These are phyloP conservation scores for Cladosporium velox DNA, from an alignment of 2,329 filamentous ascomycete species.

Conservation along the genomic window DNA sequence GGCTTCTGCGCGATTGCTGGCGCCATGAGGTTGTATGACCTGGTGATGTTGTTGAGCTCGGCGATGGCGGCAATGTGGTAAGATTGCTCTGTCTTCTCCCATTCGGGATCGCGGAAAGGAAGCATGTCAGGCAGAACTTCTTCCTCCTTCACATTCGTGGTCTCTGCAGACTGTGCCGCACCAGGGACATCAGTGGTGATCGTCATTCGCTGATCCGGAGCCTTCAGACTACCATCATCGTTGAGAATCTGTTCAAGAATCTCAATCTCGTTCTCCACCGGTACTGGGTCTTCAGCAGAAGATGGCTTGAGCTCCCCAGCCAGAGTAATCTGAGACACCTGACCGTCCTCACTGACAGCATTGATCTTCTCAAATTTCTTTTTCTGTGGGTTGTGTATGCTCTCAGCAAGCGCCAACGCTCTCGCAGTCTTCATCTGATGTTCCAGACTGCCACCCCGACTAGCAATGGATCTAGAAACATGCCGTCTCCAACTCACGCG, in stretches of 20 bases:
- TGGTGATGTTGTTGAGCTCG: slow-evolving; percentile 75
- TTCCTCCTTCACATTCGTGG: not conserved
- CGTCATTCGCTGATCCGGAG: slow-evolving; percentile 27
- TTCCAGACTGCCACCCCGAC: slow-evolving; percentile 71
- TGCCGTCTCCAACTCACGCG: slow-evolving; percentile 83
- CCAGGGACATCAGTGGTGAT: slow-evolving; percentile 23
- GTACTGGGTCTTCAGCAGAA: slow-evolving; percentile 16
- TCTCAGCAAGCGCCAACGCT: slow-evolving; percentile 75
- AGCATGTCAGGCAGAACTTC: slow-evolving; percentile 30
- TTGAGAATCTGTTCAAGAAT: slow-evolving; percentile 40
- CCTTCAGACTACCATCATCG: slow-evolving; percentile 32
- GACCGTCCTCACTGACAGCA: slow-evolving; percentile 49
- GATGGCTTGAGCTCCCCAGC: slow-evolving; percentile 46
- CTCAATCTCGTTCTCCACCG: slow-evolving; percentile 37
- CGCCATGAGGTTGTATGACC: slow-evolving; percentile 93
- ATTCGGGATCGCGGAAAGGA: slow-evolving; percentile 74
- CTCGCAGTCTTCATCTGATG: slow-evolving; percentile 72
- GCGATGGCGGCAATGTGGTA: slow-evolving; percentile 77
- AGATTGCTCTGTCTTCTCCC: slow-evolving; percentile 70
- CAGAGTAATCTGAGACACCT: slow-evolving; percentile 50
- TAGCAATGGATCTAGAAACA: slow-evolving; percentile 75
- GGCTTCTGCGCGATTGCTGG: slow-evolving; percentile 90
- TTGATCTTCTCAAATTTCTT: slow-evolving; percentile 47
- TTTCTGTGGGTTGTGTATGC: slow-evolving; percentile 57
- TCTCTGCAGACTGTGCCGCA: not conserved